Base-by-base conservation (phyloP, 495 filamentous ascomycete species). In the Neurospora terricola region DNA sequence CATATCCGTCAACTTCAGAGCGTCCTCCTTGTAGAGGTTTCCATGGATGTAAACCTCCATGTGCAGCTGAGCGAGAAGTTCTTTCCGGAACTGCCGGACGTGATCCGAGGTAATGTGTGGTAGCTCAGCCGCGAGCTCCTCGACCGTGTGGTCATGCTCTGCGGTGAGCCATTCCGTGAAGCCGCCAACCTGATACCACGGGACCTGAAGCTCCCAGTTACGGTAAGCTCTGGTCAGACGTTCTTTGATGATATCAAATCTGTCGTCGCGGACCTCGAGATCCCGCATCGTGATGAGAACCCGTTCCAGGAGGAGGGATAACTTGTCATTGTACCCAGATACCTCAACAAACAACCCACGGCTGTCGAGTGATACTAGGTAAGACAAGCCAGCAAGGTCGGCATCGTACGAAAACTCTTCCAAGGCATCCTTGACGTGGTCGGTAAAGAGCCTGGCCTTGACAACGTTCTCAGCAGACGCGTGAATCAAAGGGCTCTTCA, bases 381-480 rank as follows among this genome's bases (percentile, higher is more conserved):
- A 99, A 69, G 93, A 90, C 69, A 99, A 80, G 2, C 96, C 96
- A 38, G 96, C 92, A 74, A 98, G 90, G 78, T 98, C 96, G 18
- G 96, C 96, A 79, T 98, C 94, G 76, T 99, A 99, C 5, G 95
- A 92, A 82, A 97, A 99, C 79, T 98, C 96, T 69, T 91, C 92
- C 62, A 99, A 82, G 4, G 93, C 92, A 81, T 99, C 96, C 71
- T 92, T 87, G 27, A 98, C 93, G 30, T 98, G 86, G 75, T 96
- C 93, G 30, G 91, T 92, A 80, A 94, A 97, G 36, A 99, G 82
- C 75, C 89, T 90, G 0, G 90, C 86, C 78, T 94, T 95, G 39
- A 97, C 90, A 23, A 87, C 82, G 70, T 90, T 94, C 59, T 90
- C 89, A 4, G 96, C 92, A 5, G 92, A 94, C 3, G 92, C 87